Evolutionary conservation across 1,139 yeast genomes (phyloP), one percentile per base, ranked within the genome.

Genomic region (Zhuliangozyma parablackwelliae): DNA sequence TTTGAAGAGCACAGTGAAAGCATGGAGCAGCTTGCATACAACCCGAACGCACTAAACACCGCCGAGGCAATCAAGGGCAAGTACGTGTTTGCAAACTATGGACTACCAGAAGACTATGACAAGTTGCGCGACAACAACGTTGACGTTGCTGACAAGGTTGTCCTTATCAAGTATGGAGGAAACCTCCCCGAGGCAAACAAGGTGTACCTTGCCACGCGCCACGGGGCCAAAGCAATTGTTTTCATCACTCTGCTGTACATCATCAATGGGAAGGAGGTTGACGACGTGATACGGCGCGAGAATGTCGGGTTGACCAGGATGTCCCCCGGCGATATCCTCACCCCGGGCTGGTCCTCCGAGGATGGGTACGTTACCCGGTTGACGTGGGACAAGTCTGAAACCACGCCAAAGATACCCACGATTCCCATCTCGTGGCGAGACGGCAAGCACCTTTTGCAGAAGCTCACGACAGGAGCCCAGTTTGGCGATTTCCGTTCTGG

Each of bases 341-440:
- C 84, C 1, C 95, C 95, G 0, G 95, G 94, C 0, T 82, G 86
- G 82, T 66, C 83, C 1, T 64, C 82, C 2, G 61, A 65, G n/a
- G 67, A 63, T 13, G 67, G 65, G 1, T 61, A 57, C 42, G 61
- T 56, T 5, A 50, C 63, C 10, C 60, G 70, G 34, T 51, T 65
- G 13, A 56, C 66, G 7, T 65, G 78, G 64, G 61, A 66, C 10
- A 65, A 74, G 25, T 77, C 88, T 0, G 61, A 62, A 11, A 65
- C 75, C 31, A 67, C 86, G 3, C 84, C 95, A 0, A 72, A 75
- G 27, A 76, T 92, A 5, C 95, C 96, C 0, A 72, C 84, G 5
- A 66, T 86, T 1, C 90, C 96, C 0, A 65, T 88, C 6, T 82
- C 96, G 0, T 78, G 82, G 74, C 68, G 67, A 31, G 95, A 87